phyloP scores from a whole-genome alignment of 768 basidiomycete genomes.

The Lactifluus volemus region DNA sequence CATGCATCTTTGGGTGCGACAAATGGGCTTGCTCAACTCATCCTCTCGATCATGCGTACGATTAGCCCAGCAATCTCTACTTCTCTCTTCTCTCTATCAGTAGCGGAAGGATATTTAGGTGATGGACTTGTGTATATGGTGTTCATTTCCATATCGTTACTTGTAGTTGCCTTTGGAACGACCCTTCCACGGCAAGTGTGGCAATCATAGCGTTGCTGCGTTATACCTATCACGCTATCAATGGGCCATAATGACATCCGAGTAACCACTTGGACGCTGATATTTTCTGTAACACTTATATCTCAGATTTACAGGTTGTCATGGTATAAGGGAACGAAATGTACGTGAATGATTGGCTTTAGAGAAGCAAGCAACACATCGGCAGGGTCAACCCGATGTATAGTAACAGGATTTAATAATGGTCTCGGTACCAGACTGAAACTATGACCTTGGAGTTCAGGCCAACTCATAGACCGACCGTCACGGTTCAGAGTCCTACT shows the following conservation, averaged over 20 bases:
- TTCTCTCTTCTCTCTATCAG: constrained; percentile 61
- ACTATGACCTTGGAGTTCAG: too few species aligned
- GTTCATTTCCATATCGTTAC: constrained; percentile 25
- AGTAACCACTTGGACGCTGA: not conserved
- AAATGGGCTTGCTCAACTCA: constrained; percentile 23
- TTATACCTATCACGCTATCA: not conserved
- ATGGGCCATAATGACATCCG: not conserved
- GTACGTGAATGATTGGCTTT: too few species aligned
- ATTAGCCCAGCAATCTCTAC: constrained; percentile 28
- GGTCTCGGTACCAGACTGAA: too few species aligned
- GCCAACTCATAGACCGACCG: constrained; percentile 7
- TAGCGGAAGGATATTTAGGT: constrained; percentile 37
- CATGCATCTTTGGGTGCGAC: too few species aligned
- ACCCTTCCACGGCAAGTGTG: constrained; percentile 28
- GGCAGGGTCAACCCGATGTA: too few species aligned
- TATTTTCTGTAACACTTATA: not conserved
- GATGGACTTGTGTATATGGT: constrained; percentile 49
- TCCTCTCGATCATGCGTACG: constrained; percentile 32
- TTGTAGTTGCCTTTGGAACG: constrained; percentile 24
- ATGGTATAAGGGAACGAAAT: too few species aligned
- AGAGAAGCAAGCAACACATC: too few species aligned
- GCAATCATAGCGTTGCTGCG: not conserved
- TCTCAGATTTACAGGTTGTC: not conserved
- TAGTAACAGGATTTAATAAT: too few species aligned
- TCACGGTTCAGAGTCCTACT: constrained; percentile 16